These are phyloP conservation scores for Effrenium voratum DNA, from an alignment of 73 alveolate species.

Conservation along the genomic window DNA sequence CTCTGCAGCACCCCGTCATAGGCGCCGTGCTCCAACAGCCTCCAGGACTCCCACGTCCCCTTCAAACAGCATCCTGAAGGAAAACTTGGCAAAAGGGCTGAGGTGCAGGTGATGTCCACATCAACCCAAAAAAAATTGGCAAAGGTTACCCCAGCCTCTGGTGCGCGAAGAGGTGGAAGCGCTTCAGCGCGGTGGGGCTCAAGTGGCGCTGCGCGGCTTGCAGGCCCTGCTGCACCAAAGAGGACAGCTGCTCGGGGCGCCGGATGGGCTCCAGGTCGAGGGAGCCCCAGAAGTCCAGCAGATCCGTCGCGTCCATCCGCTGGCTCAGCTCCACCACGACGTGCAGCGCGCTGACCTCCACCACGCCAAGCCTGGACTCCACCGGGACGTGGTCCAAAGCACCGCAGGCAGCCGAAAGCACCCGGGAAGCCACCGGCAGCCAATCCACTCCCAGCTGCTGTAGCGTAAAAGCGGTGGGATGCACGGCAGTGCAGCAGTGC, in stretches of 20 bases:
- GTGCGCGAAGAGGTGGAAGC: constrained; percentile 40
- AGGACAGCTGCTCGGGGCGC: not conserved
- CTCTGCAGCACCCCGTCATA: constrained; percentile 5
- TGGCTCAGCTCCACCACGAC: constrained; percentile 15
- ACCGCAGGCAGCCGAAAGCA: constrained; percentile 13
- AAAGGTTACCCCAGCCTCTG: too few species aligned
- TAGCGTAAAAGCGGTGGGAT: not conserved
- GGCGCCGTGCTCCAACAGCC: constrained; percentile 24
- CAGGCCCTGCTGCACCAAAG: not conserved
- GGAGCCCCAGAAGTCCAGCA: not conserved
- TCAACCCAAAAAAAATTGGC: too few species aligned
- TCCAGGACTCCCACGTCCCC: too few species aligned
- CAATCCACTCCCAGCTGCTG: not conserved
- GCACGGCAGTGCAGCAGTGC: constrained; percentile 35
- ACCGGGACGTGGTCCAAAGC: not conserved
- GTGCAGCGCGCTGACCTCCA: constrained; percentile 22
- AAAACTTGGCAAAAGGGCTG: too few species aligned
- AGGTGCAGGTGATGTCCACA: too few species aligned
- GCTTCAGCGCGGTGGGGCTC: not conserved
- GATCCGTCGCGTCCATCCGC: constrained; percentile 18
- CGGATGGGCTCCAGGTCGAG: not conserved
- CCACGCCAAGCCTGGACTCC: not conserved
- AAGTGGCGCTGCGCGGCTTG: not conserved
- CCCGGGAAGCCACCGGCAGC: not conserved
- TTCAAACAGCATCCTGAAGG: too few species aligned